Percentiles rank a stretch among this genome's conserved stretches.
These are phyloP conservation scores for Candida sanyaensis DNA, from an alignment of 1,139 yeast genomes.

Conservation along the genomic window DNA sequence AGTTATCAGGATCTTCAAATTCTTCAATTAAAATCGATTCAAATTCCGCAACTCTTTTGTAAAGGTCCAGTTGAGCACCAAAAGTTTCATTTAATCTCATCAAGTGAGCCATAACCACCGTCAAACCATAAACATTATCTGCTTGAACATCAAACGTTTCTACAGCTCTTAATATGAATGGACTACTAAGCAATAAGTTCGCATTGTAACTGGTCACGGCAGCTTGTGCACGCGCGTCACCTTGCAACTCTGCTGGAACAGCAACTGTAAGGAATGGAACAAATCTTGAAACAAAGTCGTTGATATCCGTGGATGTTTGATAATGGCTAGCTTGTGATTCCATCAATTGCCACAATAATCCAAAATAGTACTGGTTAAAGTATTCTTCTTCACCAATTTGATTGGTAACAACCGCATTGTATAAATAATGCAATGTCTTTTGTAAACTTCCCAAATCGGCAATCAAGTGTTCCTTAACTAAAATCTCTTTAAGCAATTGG, in stretches of 20 bases:
- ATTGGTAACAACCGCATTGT: constrained; percentile 28
- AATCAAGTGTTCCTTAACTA: constrained; percentile 35
- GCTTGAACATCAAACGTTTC: constrained; percentile 28
- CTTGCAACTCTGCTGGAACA: constrained; percentile 8
- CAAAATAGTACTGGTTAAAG: constrained; percentile 32
- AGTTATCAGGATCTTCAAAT: constrained; percentile 54
- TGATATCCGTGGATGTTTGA: constrained; percentile 20
- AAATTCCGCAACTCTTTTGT: constrained; percentile 25
- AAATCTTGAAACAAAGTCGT: constrained; percentile 36
- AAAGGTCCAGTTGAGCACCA: constrained; percentile 5
- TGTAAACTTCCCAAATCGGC: constrained; percentile 31
- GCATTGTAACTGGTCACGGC: constrained; percentile 16
- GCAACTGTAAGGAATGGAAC: constrained; percentile 21
- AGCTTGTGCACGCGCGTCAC: constrained; percentile 9
- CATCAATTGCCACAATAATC: constrained; percentile 34
- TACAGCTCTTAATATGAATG: constrained; percentile 29
- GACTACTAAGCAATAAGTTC: constrained; percentile 30
- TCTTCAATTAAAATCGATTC: constrained; percentile 47
- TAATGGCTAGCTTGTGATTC: constrained; percentile 38
- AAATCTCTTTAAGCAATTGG: constrained; percentile 39
- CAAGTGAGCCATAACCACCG: constrained; percentile 26
- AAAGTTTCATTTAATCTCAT: constrained; percentile 13
- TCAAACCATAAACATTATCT: constrained; percentile 40
- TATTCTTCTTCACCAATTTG: constrained; percentile 15
- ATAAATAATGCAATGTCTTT: constrained; percentile 35